A percentile compares a stretch with the other conserved stretches of the same genome.
These are phyloP conservation scores for Cladochytrium replicatum DNA, from an alignment of 192 early-diverging fungal genomes.

Conservation along the genomic window DNA sequence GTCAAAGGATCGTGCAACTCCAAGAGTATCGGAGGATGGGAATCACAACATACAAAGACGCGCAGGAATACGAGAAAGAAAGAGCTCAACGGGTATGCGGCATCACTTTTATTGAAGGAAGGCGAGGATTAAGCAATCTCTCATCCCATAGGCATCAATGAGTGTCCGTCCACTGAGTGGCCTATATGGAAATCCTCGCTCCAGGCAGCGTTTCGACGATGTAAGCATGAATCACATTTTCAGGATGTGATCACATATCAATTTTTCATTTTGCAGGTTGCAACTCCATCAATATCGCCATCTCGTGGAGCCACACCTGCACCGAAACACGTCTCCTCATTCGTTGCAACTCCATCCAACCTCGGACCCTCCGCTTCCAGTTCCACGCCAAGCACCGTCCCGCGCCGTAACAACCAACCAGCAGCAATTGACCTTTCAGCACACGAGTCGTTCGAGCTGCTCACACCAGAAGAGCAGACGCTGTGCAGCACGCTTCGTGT, in stretches of 20 bases:
- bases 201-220: no score
- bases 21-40: conserved; percentile 88
- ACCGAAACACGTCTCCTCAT: neutral
- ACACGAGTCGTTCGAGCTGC: conserved; percentile 79
- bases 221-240: no score
- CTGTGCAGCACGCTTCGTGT: conserved; percentile 78
- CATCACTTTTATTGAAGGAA: no score
- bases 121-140: no score
- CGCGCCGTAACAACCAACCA: conserved; percentile 19
- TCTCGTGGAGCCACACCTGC: neutral
- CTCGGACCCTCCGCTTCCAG: conserved; percentile 3
- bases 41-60: conserved; percentile 63
- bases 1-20: conserved; percentile 70
- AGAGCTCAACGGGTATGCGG: conserved; percentile 21
- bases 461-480: conserved; percentile 65
- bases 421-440: conserved; percentile 66
- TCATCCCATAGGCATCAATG: no score
- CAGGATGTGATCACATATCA: no score
- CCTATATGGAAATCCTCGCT: no score
- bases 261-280: no score
- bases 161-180: no score
- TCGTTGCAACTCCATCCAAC: neutral
- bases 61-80: conserved; percentile 56
- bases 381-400: neutral
- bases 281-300: neutral